Base-by-base conservation (phyloP, 108 stramenopile genomes). In the Cyclostephanos tholiformis region DNA sequence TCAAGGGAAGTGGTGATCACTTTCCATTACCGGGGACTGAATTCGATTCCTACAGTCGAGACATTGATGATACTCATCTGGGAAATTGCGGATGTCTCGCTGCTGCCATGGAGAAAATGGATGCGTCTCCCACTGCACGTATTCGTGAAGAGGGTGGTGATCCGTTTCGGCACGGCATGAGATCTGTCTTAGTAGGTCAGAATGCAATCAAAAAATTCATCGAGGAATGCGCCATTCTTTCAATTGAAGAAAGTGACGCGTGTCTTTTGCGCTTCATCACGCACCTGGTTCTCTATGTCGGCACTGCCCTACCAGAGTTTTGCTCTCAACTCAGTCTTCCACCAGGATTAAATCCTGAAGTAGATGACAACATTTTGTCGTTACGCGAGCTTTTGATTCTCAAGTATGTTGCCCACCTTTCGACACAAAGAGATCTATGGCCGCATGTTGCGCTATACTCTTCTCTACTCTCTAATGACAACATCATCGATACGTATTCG, bases 371-470 rank as follows among this genome's bases (percentile, higher is more conserved):
- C 12, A 46, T 23, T 29, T 35, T 57, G 23, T 60, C 72, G 11
- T 44, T 77, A 65, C 48, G 76, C 19, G 76, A 82, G 51, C 44
- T 36, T 41, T 51, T 77, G 17, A 48, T 82, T 16, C 70, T 77
- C 49, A 46, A 65, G 38, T 82, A 82, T 58, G 51, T 67, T 22
- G 44, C 58, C 6, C 43, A 66, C 36, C 64, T 82, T 20, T 57
- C 71, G 12, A 53, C 71, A 7, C 72, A 17, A 48, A 63, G 75
- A 26, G 55, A 65, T 26, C 56, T 91, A 17, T 91, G 90, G 90
- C 50, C 81, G 27, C 63, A 90, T 59, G 57, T 86, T 32, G 68
- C 89, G 17, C 71, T 94, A 7, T 94, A 94, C 69, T 81, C 87
- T 7, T 86, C 88, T 32, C 50, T 91, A 16, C 70, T 94, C 10